Conservation (phyloP, 1,139 yeast species). For the Candida tetrigidarum region DNA sequence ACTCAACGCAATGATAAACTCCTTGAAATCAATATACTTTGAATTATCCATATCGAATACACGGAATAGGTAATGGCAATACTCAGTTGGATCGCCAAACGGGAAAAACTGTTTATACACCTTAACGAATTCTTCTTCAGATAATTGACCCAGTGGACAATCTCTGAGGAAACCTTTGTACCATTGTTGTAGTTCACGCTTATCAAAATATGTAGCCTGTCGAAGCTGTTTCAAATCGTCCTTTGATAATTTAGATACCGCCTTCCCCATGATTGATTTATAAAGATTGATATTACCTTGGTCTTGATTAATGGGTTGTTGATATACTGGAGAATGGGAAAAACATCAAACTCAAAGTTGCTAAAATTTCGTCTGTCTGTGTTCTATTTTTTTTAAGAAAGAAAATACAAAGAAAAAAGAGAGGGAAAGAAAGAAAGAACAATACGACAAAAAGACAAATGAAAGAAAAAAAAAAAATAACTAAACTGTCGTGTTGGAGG, state of each 20-base stretch:
- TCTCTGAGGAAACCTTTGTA: conserved; percentile 94
- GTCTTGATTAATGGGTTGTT: not conserved
- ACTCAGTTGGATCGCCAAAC: conserved; percentile 94
- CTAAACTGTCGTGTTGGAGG: not conserved
- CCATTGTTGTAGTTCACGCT: conserved; percentile 97
- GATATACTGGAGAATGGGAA: not conserved
- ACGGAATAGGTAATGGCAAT: conserved; percentile 84
- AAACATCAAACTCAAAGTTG: not conserved
- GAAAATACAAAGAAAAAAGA: not conserved
- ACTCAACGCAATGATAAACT: conserved; percentile 87
- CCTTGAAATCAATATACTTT: conserved; percentile 89
- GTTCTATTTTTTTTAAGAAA: not conserved
- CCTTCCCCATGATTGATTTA: conserved; percentile 74
- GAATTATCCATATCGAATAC: conserved; percentile 86
- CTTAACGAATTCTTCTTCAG: conserved; percentile 86
- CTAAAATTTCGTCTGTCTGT: not conserved
- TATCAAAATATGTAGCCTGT: conserved; percentile 88
- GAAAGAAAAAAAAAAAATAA: not conserved
- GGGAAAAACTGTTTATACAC: conserved; percentile 98
- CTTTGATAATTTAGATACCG: conserved; percentile 89
- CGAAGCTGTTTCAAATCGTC: conserved; percentile 87
- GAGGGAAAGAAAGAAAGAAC: not conserved
- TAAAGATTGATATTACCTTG: not conserved
- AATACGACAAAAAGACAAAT: not conserved
- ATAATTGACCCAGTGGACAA: conserved; percentile 89